Evolutionary conservation across 169 alveolate species (phyloP).

Genomic region (Cryptosporidium muris): DNA sequence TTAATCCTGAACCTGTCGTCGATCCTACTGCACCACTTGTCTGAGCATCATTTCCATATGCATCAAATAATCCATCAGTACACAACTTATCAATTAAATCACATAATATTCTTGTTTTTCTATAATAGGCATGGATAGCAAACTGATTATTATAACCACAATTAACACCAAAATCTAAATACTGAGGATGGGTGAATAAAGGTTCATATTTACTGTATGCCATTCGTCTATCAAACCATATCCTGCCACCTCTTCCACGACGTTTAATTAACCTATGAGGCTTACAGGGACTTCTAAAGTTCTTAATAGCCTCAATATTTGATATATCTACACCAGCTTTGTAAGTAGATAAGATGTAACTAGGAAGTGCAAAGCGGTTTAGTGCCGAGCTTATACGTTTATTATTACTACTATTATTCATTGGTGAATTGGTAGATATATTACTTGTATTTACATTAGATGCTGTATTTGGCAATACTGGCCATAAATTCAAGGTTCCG

Average conservation of each 20-base stretch:
- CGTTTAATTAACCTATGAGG: conserved; percentile 60
- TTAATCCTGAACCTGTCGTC: too few species aligned
- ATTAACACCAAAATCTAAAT: conserved; percentile 30
- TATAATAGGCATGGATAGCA: conserved; percentile 29
- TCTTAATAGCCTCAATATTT: conserved; percentile 35
- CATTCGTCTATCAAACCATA: conserved; percentile 64
- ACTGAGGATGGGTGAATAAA: conserved; percentile 41
- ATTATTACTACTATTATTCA: neutral
- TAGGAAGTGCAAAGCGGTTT: conserved; percentile 49
- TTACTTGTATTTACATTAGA: neutral
- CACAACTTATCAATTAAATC: conserved; percentile 48
- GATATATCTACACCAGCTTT: conserved; percentile 56
- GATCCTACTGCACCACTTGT: neutral
- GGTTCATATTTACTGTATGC: conserved; percentile 27
- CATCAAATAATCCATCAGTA: conserved; percentile 52
- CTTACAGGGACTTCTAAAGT: conserved; percentile 42
- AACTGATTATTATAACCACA: conserved; percentile 52
- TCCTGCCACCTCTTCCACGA: conserved; percentile 68
- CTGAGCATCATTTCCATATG: conserved; percentile 35
- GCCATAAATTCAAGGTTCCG: conserved; percentile 18
- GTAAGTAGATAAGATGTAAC: conserved; percentile 36
- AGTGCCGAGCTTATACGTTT: conserved; percentile 18
- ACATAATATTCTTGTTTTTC: conserved; percentile 46
- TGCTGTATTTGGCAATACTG: neutral
- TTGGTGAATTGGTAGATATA: neutral